Base-by-base conservation (phyloP, 768 basidiomycete genomes). In the Phylloporus arenicola region DNA sequence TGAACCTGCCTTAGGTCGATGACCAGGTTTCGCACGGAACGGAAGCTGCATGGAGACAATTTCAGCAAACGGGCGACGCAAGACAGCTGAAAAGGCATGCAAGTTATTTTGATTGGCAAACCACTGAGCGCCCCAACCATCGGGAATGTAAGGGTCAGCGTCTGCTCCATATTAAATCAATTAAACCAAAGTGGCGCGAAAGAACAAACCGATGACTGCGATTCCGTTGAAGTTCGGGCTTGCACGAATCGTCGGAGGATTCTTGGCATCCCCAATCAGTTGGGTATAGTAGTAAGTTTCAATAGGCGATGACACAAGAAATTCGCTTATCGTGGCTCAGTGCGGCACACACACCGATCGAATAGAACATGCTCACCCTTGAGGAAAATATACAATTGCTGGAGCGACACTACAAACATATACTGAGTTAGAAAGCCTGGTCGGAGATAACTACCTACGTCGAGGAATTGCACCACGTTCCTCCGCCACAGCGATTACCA, bases 261-360 rank as follows among this genome's bases (percentile, higher is more conserved):
- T 69, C 56, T 75, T 80, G 3, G 85, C 81, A 64, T 90, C 88
- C 19, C 88, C 88, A 30, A 91, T 81, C 42, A 90, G 70, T 64
- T 84, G 81, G 2, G 86, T 88, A 62, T 87, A 87, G 62, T 89
- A 90, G 58, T 81, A 83, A 1, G 84, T 76, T 35, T 84, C 68
- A 42, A 90, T 81, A 3, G 87, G 73, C 3, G 77, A 61, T 0
- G 85, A 81, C 43, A 89, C 77, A 10, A 35, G 35, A 35, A 17
- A 35, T 17, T 35, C 35, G 35, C 6, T 82, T 68, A 62, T 89
- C 82, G 50, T 84, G 86, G 55, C 33, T 48, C 16, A 30, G 3
- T 27, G 3, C 3, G 34, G 47, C 37, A 13, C 27, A 45, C 37
- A 43, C 2, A 2, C 8, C 8, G n/a, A 35, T 17, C 35, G n/a